phyloP scores from a whole-genome alignment of 2,329 filamentous ascomycete genomes.

The Diaporthe eres region DNA sequence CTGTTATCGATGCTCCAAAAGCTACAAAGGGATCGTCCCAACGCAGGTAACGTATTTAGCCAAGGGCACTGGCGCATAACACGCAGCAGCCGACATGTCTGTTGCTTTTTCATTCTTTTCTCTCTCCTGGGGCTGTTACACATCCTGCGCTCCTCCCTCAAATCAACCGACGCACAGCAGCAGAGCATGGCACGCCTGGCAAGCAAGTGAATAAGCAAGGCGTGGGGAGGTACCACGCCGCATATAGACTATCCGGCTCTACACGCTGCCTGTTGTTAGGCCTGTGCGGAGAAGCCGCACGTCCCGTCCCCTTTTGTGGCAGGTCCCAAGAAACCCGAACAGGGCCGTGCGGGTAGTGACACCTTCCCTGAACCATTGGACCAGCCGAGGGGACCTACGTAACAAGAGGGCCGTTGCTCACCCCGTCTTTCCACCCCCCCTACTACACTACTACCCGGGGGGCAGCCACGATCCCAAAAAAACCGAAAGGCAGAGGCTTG shows the following conservation, averaged over 20 bases:
- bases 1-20: no score
- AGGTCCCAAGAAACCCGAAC: constrained; percentile 30
- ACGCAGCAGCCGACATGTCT: constrained; percentile 10
- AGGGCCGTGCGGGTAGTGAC: constrained; percentile 24
- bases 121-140: neutral
- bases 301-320: constrained; percentile 34
- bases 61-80: neutral
- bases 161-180: constrained; percentile 9
- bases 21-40: constrained; percentile 21
- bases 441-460: neutral
- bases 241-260: neutral
- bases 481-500: constrained; percentile 26
- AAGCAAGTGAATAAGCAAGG: neutral
- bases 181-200: constrained; percentile 24
- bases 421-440: neutral
- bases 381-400: constrained; percentile 10
- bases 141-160: neutral
- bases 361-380: constrained; percentile 20
- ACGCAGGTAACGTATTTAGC: constrained; percentile 1
- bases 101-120: neutral
- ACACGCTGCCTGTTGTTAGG: neutral
- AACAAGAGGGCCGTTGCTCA: constrained; percentile 12
- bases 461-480: constrained; percentile 26
- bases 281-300: constrained; percentile 34
- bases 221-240: neutral